Conservation (phyloP, 2,329 filamentous ascomycete species). For the Ophiocordyceps australis region DNA sequence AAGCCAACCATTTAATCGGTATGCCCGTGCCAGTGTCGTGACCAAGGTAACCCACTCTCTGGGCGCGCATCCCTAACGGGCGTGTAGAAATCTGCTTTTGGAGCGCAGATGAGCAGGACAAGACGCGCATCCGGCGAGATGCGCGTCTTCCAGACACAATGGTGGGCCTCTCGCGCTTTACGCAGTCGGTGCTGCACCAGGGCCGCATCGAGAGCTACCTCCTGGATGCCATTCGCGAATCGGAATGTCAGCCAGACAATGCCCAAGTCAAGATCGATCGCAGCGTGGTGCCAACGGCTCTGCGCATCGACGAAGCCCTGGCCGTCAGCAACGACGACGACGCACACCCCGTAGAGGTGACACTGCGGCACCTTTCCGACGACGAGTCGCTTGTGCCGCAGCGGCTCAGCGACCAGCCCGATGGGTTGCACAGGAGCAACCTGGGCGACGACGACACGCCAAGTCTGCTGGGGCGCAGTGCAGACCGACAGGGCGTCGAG, state of each 20-base stretch:
- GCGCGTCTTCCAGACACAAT: constrained; percentile 45
- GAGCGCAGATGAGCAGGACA: constrained; percentile 42
- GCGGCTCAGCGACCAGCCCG: constrained; percentile 10
- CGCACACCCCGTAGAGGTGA: constrained; percentile 42
- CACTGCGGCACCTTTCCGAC: constrained; percentile 35
- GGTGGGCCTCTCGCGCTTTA: constrained; percentile 40
- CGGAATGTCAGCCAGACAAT: constrained; percentile 18
- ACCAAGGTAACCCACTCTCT: too few relatives aligned
- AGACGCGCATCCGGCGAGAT: constrained; percentile 34
- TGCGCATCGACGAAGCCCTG: constrained; percentile 32
- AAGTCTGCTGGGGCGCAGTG: constrained; percentile 19
- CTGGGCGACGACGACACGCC: constrained; percentile 37
- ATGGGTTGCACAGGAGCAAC: constrained; percentile 43
- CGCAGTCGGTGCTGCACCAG: constrained; percentile 51
- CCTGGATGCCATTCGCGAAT: constrained; percentile 37
- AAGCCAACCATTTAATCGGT: constrained; percentile 53
- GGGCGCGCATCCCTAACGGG: not conserved
- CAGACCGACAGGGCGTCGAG: constrained; percentile 5
- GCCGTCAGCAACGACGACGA: constrained; percentile 28
- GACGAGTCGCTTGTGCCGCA: constrained; percentile 33
- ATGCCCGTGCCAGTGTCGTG: constrained; percentile 3
- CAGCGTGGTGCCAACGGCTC: constrained; percentile 34
- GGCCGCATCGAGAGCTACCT: constrained; percentile 53
- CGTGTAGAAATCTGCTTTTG: constrained; percentile 15
- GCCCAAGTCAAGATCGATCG: constrained; percentile 33